Evolutionary conservation across 208 protist genomes (phyloP), one percentile per base, ranked within the genome.

Genomic region (Phytomonas serpens): DNA sequence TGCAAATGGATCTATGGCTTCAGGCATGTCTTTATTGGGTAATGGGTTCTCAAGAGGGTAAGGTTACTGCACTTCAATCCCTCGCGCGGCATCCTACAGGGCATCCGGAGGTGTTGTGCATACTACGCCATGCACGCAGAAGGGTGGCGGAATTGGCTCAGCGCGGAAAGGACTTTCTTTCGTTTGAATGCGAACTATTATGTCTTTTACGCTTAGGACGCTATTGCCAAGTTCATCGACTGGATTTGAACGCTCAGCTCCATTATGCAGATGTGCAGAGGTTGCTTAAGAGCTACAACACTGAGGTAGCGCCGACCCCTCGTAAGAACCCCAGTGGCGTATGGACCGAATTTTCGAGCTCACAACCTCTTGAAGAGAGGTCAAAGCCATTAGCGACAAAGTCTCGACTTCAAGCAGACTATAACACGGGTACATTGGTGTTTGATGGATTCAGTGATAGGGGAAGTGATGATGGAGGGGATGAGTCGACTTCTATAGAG

Each of bases 391-490:
- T 64, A 4, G 61, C 67, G 4, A 64, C 69, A 30, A 32, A 27
- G 4, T 14, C 84, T 14, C 74, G 76, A 27, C 88, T 92, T 72
- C 42, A 83, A 19, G 88, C 82, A 2, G 82, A 95, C 71, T 89
- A 83, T 77, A 84, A 86, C 72, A 87, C 86, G 13, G 90, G 90
- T 33, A 93, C 88, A 3, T 75, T 95, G 30, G 75, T 70, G 19
- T 93, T 95, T 69, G 73, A 77, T 32, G 84, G 82, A 1, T 92
- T 93, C 72, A 80, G 73, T 37, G 68, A 82, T 70, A 76, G 82
- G 68, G 75, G 78, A 72, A 79, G 87, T 23, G 77, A 87, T 36
- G 79, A 77, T 62, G 76, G 77, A 36, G 30, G 64, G 30, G 40
- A 47, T 47, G 40, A 47, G 16, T 16, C 2, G 4, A 11, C 3